Evolutionary conservation across 1,284 basidiomycete genomes (phyloP), one percentile per base, ranked within the genome.

Genomic region (Anthracocystis panici-leucophaei): DNA sequence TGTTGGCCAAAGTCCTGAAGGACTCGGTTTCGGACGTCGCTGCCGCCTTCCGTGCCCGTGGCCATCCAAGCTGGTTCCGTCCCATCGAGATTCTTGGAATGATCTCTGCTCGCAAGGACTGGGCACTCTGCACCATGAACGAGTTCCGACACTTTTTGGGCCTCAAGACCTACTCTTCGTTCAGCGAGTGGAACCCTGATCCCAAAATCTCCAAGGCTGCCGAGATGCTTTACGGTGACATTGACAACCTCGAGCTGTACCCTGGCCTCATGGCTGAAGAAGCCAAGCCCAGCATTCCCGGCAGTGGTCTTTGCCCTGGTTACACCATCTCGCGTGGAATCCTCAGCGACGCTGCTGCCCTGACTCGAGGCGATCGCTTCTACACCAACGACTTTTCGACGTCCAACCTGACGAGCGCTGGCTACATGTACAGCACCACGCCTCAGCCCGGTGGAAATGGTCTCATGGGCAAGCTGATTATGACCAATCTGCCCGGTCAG

Each of bases 241-340:
- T 94, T 65, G 89, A 95, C 49, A 88, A 91, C 75, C 88, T 95
- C 60, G 93, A 95, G 85, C 88, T 95, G 10, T 94, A 94, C 77
- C 84, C 85, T 25, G 79, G 79, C 10, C 66, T 81, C 33, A 71
- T 75, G 56, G 80, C 92, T 6, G 92, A 94, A 83, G 88, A 93
- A 82, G 87, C 91, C 4, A 95, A 94, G 85, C 91, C 91, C 10
- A 87, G 92, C 54, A 88, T 91, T 33, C 89, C 90, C 0, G 92
- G 92, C 52, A 91, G 92, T 57, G 93, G 93, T 27, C 70, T 81
- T 31, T 78, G 92, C 84, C 92, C 92, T n/a, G 91, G 91, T 11
- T 94, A 92, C 85, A 95, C 94, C 9, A 90, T 93, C 80, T 91
- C 91, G 77, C 90, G 93, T 42, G 93, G 93, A 16, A 95, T 95